Percentiles rank a stretch among this genome's conserved stretches.
Evolutionary conservation across 164 flowering plant genomes (phyloP).

Genomic region (Paratinospora sagittata): DNA sequence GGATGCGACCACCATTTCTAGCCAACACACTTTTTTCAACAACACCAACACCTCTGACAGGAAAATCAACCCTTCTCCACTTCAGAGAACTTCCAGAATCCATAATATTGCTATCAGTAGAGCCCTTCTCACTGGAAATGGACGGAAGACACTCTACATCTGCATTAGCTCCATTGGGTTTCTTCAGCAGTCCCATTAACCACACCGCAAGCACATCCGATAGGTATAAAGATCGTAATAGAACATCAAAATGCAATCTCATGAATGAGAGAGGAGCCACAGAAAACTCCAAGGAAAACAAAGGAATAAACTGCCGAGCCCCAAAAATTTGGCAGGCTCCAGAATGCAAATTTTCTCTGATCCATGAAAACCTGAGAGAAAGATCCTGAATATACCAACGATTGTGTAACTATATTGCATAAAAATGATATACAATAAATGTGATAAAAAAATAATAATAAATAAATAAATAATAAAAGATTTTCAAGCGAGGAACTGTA

Average conservation of each 20-base stretch:
- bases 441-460: not conserved
- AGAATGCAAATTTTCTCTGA: conserved; percentile 1
- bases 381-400: conserved; percentile 31
- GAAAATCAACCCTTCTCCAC: conserved; percentile 12
- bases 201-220: conserved; percentile 15
- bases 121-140: conserved; percentile 12
- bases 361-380: conserved; percentile 8
- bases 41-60: conserved; percentile 19
- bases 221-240: conserved; percentile 22
- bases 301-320: conserved; percentile 32
- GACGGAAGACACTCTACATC: conserved; percentile 6
- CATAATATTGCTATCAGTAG: not conserved
- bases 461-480: not conserved
- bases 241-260: conserved; percentile 37
- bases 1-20: conserved; percentile 26
- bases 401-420: not conserved
- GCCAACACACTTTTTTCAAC: conserved; percentile 20
- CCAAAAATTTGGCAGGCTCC: conserved; percentile 56
- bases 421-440: not conserved
- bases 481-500: not conserved
- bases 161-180: conserved; percentile 9
- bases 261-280: conserved; percentile 58
- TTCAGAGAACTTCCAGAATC: conserved; percentile 11
- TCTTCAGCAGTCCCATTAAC: not conserved
- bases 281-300: conserved; percentile 49